These are phyloP conservation scores for Fusarium scirpi DNA, from an alignment of 2,329 filamentous ascomycete species.

Conservation along the genomic window DNA sequence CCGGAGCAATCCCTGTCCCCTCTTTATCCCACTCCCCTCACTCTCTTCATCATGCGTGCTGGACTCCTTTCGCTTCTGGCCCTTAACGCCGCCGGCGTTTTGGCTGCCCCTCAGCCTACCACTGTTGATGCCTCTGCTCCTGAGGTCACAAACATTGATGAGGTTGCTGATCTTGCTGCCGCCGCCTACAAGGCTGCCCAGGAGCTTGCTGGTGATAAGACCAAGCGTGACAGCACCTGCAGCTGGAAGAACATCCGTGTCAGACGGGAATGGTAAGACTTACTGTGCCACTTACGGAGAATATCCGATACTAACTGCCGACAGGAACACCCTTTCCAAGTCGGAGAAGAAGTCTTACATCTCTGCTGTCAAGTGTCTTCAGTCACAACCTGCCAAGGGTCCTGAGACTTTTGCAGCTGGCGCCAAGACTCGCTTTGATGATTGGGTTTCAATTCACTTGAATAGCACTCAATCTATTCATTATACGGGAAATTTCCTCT, in stretches of 20 bases:
- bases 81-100: constrained; percentile 40
- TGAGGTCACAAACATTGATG: constrained; percentile 39
- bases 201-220: constrained; percentile 24
- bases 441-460: constrained; percentile 63
- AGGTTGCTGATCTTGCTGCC: constrained; percentile 39
- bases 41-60: constrained; percentile 36
- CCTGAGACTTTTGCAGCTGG: constrained; percentile 54
- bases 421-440: constrained; percentile 60
- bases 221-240: constrained; percentile 44
- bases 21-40: background rate
- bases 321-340: constrained; percentile 44
- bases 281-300: no score
- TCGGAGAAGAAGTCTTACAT: constrained; percentile 55
- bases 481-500: constrained; percentile 51
- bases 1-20: constrained; percentile 17
- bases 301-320: background rate
- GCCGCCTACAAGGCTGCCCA: constrained; percentile 44
- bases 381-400: constrained; percentile 52
- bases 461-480: constrained; percentile 61
- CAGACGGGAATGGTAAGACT: constrained; percentile 49
- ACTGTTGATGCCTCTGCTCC: constrained; percentile 26
- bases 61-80: constrained; percentile 37
- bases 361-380: constrained; percentile 59
- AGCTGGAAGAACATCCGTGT: constrained; percentile 48
- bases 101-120: constrained; percentile 35